Percentiles rank a stretch among this genome's conserved stretches.
Evolutionary conservation across 2,329 filamentous ascomycete species (phyloP).

Genomic region (Penicillium sp.): DNA sequence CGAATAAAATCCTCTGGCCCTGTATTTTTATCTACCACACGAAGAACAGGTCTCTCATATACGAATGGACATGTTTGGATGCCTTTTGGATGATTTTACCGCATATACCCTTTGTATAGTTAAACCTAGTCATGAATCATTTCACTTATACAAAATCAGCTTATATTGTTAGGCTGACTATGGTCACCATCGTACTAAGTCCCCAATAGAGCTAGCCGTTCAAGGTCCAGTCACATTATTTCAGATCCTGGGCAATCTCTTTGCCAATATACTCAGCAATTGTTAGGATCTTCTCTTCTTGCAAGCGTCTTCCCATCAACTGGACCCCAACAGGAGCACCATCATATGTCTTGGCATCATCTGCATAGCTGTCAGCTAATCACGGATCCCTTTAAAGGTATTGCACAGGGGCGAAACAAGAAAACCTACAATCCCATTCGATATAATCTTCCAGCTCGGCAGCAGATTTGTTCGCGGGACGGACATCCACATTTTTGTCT

Average conservation of each 20-base stretch:
- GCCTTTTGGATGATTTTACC: neutral
- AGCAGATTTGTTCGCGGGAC: slow-evolving; percentile 39
- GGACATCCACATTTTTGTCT: slow-evolving; percentile 52
- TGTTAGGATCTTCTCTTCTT: slow-evolving; percentile 53
- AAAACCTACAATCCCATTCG: slow-evolving; percentile 50
- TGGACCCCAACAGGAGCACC: slow-evolving; percentile 51
- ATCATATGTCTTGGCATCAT: slow-evolving; percentile 51
- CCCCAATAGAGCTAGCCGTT: neutral
- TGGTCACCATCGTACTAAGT: neutral
- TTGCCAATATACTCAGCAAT: slow-evolving; percentile 44
- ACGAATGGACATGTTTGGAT: neutral
- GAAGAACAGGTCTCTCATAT: too few relatives aligned
- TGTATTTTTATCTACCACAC: neutral
- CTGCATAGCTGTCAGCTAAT: slow-evolving; percentile 25
- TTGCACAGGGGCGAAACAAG: neutral
- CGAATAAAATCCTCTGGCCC: neutral
- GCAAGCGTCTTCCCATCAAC: slow-evolving; percentile 49
- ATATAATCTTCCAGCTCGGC: slow-evolving; percentile 45
- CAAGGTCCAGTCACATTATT: neutral
- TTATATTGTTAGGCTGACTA: neutral
- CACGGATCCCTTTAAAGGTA: neutral
- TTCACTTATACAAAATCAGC: neutral
- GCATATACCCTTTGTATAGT: neutral
- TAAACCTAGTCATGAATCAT: neutral
- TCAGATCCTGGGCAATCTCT: slow-evolving; percentile 12